These are phyloP conservation scores for Musa acuminata DNA, from an alignment of 176 grass and related monocot genomes.

Conservation along the genomic window DNA sequence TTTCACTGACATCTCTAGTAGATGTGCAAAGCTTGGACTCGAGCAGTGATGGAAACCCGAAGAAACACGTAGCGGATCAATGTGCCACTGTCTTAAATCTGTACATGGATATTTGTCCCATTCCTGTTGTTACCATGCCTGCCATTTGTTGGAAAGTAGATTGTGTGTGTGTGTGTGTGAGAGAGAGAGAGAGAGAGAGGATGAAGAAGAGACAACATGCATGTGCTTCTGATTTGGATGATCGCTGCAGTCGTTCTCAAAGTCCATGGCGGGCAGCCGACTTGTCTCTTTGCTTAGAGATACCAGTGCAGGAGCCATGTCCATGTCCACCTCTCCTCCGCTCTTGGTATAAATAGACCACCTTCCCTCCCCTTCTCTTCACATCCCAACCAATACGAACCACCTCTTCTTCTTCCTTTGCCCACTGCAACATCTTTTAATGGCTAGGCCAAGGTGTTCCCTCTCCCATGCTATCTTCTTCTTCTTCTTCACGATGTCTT, in stretches of 20 bases:
- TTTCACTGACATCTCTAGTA: too few species aligned
- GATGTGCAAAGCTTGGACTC: too few species aligned
- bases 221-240: background rate
- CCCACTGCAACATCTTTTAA: background rate
- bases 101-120: too few species aligned
- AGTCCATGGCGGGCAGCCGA: background rate
- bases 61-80: too few species aligned
- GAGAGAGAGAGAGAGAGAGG: background rate
- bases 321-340: background rate
- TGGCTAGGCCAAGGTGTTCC: conserved; percentile 25
- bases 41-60: too few species aligned
- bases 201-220: background rate
- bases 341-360: background rate
- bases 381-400: conserved; percentile 2
- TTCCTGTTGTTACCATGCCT: too few species aligned
- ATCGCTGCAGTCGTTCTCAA: background rate
- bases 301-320: background rate
- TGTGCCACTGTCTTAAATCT: too few species aligned
- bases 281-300: background rate
- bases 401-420: background rate
- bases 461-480: conserved; percentile 11
- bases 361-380: background rate
- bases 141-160: too few species aligned
- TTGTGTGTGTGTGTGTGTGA: background rate
- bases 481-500: background rate